A percentile compares a stretch with the other conserved stretches of the same genome.
Conservation (phyloP, 2,329 filamentous ascomycete genomes). For the Verticillium longisporum region DNA sequence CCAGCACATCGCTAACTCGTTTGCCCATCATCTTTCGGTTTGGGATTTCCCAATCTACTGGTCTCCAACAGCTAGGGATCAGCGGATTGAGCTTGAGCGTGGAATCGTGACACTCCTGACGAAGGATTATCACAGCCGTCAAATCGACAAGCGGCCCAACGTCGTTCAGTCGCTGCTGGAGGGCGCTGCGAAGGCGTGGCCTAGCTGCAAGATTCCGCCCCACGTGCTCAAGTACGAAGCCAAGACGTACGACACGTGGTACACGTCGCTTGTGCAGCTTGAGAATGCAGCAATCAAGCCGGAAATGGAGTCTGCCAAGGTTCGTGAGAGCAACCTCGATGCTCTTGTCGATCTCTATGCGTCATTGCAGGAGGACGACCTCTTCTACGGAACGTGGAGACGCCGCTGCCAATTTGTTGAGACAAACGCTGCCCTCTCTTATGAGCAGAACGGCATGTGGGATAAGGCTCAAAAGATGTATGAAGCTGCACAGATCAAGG, state of each 20-base stretch:
- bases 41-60: slow-evolving; percentile 88
- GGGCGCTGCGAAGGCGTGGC: slow-evolving; percentile 76
- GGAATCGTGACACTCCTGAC: slow-evolving; percentile 86
- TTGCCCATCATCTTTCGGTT: slow-evolving; percentile 87
- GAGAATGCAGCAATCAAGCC: slow-evolving; percentile 85
- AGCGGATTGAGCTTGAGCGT: slow-evolving; percentile 83
- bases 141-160: slow-evolving; percentile 92
- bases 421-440: slow-evolving; percentile 93
- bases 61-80: slow-evolving; percentile 81
- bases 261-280: slow-evolving; percentile 83
- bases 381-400: slow-evolving; percentile 97
- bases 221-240: slow-evolving; percentile 95
- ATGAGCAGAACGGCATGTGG: slow-evolving; percentile 99
- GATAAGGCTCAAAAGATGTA: slow-evolving; percentile 97
- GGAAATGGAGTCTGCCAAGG: slow-evolving; percentile 72
- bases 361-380: slow-evolving; percentile 84
- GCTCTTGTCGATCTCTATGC: slow-evolving; percentile 92
- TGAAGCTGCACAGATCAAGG: slow-evolving; percentile 94
- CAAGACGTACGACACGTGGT: slow-evolving; percentile 94
- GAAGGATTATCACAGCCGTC: slow-evolving; percentile 90
- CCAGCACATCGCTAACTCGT: slow-evolving; percentile 77
- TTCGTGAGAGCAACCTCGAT: slow-evolving; percentile 91
- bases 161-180: slow-evolving; percentile 90
- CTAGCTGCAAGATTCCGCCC: slow-evolving; percentile 85
- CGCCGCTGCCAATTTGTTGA: slow-evolving; percentile 93